Conservation (phyloP, 441 rosid species). For the Brassica balearica region DNA sequence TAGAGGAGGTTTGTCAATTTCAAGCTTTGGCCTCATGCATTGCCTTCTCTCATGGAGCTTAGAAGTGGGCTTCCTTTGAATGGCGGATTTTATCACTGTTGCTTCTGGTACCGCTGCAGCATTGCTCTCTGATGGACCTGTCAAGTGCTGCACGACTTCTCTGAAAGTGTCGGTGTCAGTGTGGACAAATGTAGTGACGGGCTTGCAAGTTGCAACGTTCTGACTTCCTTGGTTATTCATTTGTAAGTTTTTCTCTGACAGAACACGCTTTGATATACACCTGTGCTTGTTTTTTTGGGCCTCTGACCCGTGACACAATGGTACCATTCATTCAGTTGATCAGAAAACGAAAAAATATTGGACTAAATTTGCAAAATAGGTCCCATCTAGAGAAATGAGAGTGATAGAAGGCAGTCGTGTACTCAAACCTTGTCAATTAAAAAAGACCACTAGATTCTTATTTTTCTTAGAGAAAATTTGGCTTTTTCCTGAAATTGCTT, state of each 20-base stretch:
- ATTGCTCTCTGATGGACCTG: conserved; percentile 63
- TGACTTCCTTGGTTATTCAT: conserved; percentile 57
- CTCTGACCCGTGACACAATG: conserved; percentile 43
- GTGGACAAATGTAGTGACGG: conserved; percentile 77
- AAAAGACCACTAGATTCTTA: background rate
- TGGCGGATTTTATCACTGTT: conserved; percentile 42
- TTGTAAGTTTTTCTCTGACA: conserved; percentile 34
- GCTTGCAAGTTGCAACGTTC: conserved; percentile 54
- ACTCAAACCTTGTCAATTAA: conserved; percentile 35
- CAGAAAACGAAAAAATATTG: conserved; percentile 22
- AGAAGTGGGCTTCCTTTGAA: conserved; percentile 55
- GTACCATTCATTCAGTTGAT: conserved; percentile 27
- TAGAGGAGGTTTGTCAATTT: conserved; percentile 68
- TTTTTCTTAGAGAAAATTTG: background rate
- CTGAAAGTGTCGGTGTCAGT: conserved; percentile 73
- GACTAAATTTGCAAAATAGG: conserved; percentile 7
- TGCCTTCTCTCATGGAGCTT: conserved; percentile 79
- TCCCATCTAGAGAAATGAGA: conserved; percentile 1
- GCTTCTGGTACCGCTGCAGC: conserved; percentile 46
- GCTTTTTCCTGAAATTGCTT: conserved; percentile 34
- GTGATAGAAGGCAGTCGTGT: conserved; percentile 41
- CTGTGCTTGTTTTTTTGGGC: conserved; percentile 10
- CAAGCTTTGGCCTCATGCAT: conserved; percentile 66
- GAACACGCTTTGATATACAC: conserved; percentile 28
- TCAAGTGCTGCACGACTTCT: conserved; percentile 74